Evolutionary conservation across 768 basidiomycete genomes (phyloP).

Genomic region (Wakefieldia striispora): DNA sequence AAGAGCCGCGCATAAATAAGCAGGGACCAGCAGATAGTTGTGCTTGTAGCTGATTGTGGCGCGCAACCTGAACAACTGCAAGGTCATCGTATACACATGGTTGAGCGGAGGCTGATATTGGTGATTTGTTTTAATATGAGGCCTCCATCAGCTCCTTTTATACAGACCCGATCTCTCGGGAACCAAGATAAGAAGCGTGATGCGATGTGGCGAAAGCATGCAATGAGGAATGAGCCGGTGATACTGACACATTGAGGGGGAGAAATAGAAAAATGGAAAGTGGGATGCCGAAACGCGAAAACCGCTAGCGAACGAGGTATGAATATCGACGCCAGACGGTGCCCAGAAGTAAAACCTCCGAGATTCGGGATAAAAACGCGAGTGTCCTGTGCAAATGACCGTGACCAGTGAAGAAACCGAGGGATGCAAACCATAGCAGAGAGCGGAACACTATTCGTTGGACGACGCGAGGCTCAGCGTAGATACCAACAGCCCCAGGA

Average conservation of each 20-base stretch:
- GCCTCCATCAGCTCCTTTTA: conserved; percentile 37
- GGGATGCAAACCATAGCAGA: conserved; percentile 28
- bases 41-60: conserved; percentile 17
- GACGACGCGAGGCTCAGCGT: conserved; percentile 22
- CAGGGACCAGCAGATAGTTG: conserved; percentile 24
- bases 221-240: conserved; percentile 35
- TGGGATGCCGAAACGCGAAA: conserved; percentile 20
- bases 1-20: conserved; percentile 34
- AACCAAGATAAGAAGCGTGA: conserved; percentile 33
- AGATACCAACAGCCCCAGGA: conserved; percentile 33
- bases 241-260: conserved; percentile 43
- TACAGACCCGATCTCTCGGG: conserved; percentile 36
- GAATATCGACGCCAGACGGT: conserved; percentile 40
- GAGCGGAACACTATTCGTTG: conserved; percentile 30
- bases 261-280: conserved; percentile 27
- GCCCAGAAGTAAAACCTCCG: conserved; percentile 31
- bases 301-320: conserved; percentile 42
- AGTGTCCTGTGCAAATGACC: conserved; percentile 40
- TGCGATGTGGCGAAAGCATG: conserved; percentile 44
- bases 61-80: conserved; percentile 24
- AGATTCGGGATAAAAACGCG: conserved; percentile 14
- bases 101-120: conserved; percentile 25
- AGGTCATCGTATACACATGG: conserved; percentile 33
- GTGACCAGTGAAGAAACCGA: conserved; percentile 33
- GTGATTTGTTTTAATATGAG: conserved; percentile 27